A percentile compares a stretch with the other conserved stretches of the same genome.
phyloP scores from a whole-genome alignment of 352 stramenopile genomes.

The Globisporangium barbulae region DNA sequence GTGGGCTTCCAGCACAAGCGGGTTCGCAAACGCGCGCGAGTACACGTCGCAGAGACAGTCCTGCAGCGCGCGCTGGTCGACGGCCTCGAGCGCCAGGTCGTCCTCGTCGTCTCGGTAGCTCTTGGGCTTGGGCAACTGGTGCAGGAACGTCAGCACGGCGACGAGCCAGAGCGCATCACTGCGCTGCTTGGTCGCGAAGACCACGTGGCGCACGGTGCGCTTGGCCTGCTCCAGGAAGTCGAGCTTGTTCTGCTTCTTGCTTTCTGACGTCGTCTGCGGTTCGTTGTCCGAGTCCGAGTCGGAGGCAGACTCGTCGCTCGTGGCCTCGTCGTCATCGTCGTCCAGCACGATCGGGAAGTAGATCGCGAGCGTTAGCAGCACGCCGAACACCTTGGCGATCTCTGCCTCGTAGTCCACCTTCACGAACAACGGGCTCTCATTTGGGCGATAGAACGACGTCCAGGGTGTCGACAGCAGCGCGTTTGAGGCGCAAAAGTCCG shows the following conservation, averaged over 20 bases:
- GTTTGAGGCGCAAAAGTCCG: background rate
- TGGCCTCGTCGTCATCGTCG: constrained; percentile 24
- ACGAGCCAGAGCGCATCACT: constrained; percentile 34
- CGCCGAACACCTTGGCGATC: constrained; percentile 49
- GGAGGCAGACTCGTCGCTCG: constrained; percentile 32
- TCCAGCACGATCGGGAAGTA: constrained; percentile 44
- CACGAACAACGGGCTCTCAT: constrained; percentile 26
- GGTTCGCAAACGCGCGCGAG: constrained; percentile 37
- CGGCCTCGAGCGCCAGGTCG: constrained; percentile 25
- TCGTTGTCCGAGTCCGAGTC: constrained; percentile 40
- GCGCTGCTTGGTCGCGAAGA: constrained; percentile 41
- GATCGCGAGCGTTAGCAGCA: constrained; percentile 40
- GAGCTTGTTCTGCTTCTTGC: constrained; percentile 14
- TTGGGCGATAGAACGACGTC: constrained; percentile 55
- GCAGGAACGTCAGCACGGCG: constrained; percentile 34
- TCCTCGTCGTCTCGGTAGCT: constrained; percentile 32
- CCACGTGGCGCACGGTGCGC: constrained; percentile 30
- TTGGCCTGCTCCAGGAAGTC: constrained; percentile 32
- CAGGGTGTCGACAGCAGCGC: constrained; percentile 26
- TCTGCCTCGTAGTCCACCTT: constrained; percentile 35
- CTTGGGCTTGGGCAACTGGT: constrained; percentile 36
- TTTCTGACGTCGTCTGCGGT: background rate
- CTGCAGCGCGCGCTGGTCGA: constrained; percentile 35
- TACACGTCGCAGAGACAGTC: constrained; percentile 52
- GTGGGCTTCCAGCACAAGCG: constrained; percentile 6